phyloP scores from a whole-genome alignment of 2,329 filamentous ascomycete species.

The Neofusicoccum cordaticola region DNA sequence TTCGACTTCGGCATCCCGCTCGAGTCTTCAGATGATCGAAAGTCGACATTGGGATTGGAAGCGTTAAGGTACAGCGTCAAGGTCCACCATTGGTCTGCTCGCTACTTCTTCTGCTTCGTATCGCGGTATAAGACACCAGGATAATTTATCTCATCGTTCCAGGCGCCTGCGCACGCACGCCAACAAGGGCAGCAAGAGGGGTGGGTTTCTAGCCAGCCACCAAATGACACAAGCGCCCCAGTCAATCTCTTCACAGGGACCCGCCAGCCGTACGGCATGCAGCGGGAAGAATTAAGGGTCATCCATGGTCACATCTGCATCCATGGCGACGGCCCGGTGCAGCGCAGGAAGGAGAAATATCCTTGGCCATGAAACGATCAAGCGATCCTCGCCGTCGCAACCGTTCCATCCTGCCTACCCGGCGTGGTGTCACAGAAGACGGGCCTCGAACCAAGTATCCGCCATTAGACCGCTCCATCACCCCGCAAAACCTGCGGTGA shows the following conservation, averaged over 20 bases:
- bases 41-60: neutral
- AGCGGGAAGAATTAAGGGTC: neutral
- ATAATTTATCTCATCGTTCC: neutral
- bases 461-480: neutral
- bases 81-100: too few species aligned
- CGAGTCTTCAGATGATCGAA: neutral
- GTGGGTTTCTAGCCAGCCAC: neutral
- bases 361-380: neutral
- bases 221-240: neutral
- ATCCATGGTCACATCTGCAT: neutral
- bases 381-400: neutral
- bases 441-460: neutral
- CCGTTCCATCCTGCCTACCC: neutral
- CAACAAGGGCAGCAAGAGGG: neutral
- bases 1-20: neutral
- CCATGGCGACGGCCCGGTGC: neutral
- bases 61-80: neutral
- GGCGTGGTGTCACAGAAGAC: neutral
- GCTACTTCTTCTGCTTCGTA: neutral
- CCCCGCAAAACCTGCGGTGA: neutral
- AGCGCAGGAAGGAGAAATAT: neutral
- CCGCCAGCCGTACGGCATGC: neutral
- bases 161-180: neutral
- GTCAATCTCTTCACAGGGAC: neutral
- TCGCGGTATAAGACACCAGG: neutral